A percentile compares a stretch with the other conserved stretches of the same genome.
These are phyloP conservation scores for Chamaecyparis obtusa DNA, from an alignment of 75 land plant genomes.

Conservation along the genomic window DNA sequence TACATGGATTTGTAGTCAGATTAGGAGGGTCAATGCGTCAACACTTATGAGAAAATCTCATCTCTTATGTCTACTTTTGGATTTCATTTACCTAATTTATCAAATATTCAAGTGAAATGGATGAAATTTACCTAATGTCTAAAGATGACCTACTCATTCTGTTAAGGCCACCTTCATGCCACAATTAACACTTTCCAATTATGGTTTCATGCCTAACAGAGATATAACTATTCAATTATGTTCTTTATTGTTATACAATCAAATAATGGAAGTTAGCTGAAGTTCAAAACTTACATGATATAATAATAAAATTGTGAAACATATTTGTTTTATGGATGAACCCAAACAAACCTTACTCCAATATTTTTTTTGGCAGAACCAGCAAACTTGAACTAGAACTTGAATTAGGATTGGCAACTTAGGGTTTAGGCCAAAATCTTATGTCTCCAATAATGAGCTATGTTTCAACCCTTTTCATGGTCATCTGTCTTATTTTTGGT, in stretches of 20 bases:
- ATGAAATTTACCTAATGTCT: background rate
- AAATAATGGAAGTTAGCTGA: background rate
- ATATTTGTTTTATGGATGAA: too few species aligned
- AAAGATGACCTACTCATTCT: background rate
- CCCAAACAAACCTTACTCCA: too few species aligned
- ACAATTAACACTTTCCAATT: conserved; percentile 5
- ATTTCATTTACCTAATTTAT: background rate
- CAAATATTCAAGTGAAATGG: background rate
- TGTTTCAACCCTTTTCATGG: too few species aligned
- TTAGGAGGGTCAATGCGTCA: background rate
- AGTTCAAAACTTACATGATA: background rate
- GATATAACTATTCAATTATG: background rate
- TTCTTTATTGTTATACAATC: background rate
- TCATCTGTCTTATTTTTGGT: too few species aligned
- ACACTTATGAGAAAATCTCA: background rate
- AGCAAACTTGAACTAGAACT: too few species aligned
- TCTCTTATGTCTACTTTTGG: background rate
- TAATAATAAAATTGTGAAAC: too few species aligned
- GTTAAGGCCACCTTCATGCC: background rate
- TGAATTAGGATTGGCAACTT: too few species aligned
- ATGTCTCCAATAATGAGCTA: too few species aligned
- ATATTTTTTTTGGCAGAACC: too few species aligned
- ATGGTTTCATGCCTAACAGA: background rate
- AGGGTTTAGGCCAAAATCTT: too few species aligned
- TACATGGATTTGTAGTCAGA: background rate